phyloP scores from a whole-genome alignment of 2,329 filamentous ascomycete genomes.

The Xylaria sp. region DNA sequence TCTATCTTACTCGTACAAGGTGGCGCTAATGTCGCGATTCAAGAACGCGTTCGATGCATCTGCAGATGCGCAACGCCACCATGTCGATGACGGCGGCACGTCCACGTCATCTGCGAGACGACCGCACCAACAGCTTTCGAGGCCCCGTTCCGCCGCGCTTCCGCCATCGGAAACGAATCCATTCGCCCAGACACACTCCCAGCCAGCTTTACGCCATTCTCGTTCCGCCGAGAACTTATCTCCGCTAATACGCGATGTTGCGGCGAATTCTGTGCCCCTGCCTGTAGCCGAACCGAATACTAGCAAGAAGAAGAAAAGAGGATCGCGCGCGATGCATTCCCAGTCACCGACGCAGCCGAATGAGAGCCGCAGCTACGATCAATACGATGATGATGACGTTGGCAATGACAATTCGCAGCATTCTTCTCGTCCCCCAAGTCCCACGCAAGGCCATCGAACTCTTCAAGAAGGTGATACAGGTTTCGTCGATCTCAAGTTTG shows the following conservation, averaged over 20 bases:
- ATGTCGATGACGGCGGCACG: background rate
- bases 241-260: slow-evolving; percentile 20
- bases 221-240: slow-evolving; percentile 1
- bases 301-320: slow-evolving; percentile 29
- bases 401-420: slow-evolving; percentile 22
- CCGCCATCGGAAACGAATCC: slow-evolving; percentile 1
- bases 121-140: background rate
- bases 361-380: slow-evolving; percentile 50
- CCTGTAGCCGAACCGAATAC: slow-evolving; percentile 4
- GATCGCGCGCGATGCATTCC: slow-evolving; percentile 36
- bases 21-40: slow-evolving; percentile 27
- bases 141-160: background rate
- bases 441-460: slow-evolving; percentile 30
- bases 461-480: slow-evolving; percentile 46
- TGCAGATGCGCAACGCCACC: background rate
- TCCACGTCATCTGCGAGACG: slow-evolving; percentile 8
- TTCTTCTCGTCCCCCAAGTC: slow-evolving; percentile 27
- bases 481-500: slow-evolving; percentile 38
- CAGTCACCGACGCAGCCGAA: slow-evolving; percentile 54
- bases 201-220: slow-evolving; percentile 14
- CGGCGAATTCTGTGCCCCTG: slow-evolving; percentile 3
- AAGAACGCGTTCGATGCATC: slow-evolving; percentile 25
- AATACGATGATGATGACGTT: slow-evolving; percentile 33
- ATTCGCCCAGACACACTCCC: slow-evolving; percentile 4
- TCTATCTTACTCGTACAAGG: slow-evolving; percentile 23